phyloP scores from a whole-genome alignment of 208 protist genomes.

The Vickermania ingenoplastis region DNA sequence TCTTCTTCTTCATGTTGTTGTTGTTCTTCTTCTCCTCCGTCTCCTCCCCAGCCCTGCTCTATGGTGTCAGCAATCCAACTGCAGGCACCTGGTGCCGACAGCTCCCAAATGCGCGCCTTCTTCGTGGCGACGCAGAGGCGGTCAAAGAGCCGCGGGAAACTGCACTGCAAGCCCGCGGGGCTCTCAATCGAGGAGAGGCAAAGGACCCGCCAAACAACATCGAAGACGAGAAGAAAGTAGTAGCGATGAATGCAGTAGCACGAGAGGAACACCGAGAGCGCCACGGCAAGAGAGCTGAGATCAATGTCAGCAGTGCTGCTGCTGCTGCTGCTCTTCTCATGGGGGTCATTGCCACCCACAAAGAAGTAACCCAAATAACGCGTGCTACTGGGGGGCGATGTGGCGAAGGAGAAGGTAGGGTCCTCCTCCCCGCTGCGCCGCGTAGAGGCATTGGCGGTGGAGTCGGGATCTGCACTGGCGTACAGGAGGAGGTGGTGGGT shows the following conservation, averaged over 20 bases:
- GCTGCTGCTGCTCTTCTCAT: neutral
- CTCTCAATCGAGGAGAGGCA: neutral
- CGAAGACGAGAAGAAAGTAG: constrained; percentile 1
- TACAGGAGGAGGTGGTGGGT: neutral
- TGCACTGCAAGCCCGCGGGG: neutral
- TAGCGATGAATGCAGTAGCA: neutral
- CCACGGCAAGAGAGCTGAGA: neutral
- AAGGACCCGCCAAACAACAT: neutral
- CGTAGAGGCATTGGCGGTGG: too few relatives aligned
- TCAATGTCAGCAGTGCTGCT: neutral
- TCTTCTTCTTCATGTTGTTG: neutral
- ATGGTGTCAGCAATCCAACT: too few relatives aligned
- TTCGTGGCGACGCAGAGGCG: neutral
- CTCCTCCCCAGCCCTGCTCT: neutral
- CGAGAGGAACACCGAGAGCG: neutral
- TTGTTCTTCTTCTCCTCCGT: neutral
- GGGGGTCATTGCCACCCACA: neutral
- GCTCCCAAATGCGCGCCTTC: neutral
- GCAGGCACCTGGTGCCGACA: too few relatives aligned
- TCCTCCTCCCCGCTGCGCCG: too few relatives aligned
- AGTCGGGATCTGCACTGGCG: too few relatives aligned
- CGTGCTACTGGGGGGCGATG: too few relatives aligned
- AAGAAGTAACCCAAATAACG: too few relatives aligned
- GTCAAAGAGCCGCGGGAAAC: neutral
- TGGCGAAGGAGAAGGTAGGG: too few relatives aligned